These are phyloP conservation scores for Lactifluus subvellereus DNA, from an alignment of 768 basidiomycete genomes.

Conservation along the genomic window DNA sequence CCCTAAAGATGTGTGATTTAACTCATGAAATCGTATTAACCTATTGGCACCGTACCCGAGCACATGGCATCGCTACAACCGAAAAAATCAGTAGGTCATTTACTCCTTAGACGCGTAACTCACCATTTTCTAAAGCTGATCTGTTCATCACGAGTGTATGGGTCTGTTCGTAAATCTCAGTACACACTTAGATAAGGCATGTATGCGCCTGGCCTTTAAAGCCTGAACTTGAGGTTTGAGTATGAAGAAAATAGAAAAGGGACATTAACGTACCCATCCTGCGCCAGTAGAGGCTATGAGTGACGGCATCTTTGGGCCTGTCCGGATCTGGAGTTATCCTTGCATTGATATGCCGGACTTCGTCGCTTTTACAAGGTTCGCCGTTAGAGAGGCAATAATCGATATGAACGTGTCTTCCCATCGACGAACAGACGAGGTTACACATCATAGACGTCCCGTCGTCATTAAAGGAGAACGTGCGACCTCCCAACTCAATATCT, in stretches of 20 bases:
- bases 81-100: neutral
- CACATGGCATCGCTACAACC: slow-evolving; percentile 45
- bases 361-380: slow-evolving; percentile 37
- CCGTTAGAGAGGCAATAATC: slow-evolving; percentile 46
- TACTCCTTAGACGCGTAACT: slow-evolving; percentile 12
- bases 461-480: slow-evolving; percentile 46
- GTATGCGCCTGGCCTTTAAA: slow-evolving; percentile 41
- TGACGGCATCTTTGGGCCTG: slow-evolving; percentile 46
- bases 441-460: slow-evolving; percentile 62
- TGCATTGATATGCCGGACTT: slow-evolving; percentile 41
- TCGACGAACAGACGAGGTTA: slow-evolving; percentile 46
- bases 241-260: slow-evolving; percentile 1
- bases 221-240: slow-evolving; percentile 30
- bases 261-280: slow-evolving; percentile 41
- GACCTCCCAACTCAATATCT: slow-evolving; percentile 48
- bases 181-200: neutral
- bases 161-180: slow-evolving; percentile 35
- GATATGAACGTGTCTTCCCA: slow-evolving; percentile 56
- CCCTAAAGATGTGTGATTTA: slow-evolving; percentile 32
- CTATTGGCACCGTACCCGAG: slow-evolving; percentile 32
- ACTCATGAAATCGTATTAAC: neutral
- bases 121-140: slow-evolving; percentile 49
- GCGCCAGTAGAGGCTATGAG: slow-evolving; percentile 51
- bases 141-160: slow-evolving; percentile 52
- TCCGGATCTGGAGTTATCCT: slow-evolving; percentile 43